phyloP scores from a whole-genome alignment of 176 grass and related monocot genomes.

The maize (Zea mays) region Zm-B73-REFERENCE-NAM-5.0 NC_050105.1:10139001-10139500 shows the following conservation, averaged over 20 bases:
- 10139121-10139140: not conserved
- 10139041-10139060: no score
- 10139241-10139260: no score
- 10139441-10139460: slow-evolving; percentile 46
- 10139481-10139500: slow-evolving; percentile 64
- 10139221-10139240: no score
- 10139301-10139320: slow-evolving; percentile 80
- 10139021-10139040: no score
- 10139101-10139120: not conserved
- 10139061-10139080: no score
- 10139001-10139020: no score
- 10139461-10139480: slow-evolving; percentile 65
- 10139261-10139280: not conserved
- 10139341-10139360: slow-evolving; percentile 61
- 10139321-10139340: slow-evolving; percentile 88
- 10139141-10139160: not conserved
- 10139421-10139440: slow-evolving; percentile 10
- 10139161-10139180: slow-evolving; percentile 1
- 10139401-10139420: not conserved
- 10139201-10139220: not conserved
- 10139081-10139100: no score
- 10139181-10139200: not conserved
- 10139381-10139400: not conserved
- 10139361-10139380: slow-evolving; percentile 24
- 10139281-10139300: slow-evolving; percentile 67